phyloP scores from a whole-genome alignment of 2,329 filamentous ascomycete species.

The Chrysosporium keratinophilum region DNA sequence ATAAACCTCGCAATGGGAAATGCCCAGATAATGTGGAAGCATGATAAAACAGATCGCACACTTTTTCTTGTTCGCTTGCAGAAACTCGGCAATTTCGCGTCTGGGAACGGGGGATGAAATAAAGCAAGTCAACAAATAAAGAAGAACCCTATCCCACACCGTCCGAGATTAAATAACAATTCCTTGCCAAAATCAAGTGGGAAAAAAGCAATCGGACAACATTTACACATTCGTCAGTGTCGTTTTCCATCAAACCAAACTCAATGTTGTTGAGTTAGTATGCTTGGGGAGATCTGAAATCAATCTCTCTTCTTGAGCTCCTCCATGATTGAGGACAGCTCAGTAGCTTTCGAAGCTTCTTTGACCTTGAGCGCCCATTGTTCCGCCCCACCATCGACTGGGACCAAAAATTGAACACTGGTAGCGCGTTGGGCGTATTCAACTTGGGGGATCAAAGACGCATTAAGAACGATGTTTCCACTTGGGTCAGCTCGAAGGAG shows the following conservation, averaged over 20 bases:
- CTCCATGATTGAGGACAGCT: constrained; percentile 35
- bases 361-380: constrained; percentile 65
- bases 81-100: not conserved
- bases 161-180: not conserved
- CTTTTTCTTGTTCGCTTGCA: too few species aligned
- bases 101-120: not conserved
- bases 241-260: not conserved
- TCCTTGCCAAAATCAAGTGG: not conserved
- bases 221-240: constrained; percentile 4
- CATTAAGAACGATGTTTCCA: constrained; percentile 65
- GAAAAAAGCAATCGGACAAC: not conserved
- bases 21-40: too few species aligned
- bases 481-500: constrained; percentile 65
- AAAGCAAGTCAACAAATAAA: not conserved
- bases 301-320: constrained; percentile 40
- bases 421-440: constrained; percentile 49
- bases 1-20: not conserved
- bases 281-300: not conserved
- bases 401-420: constrained; percentile 37
- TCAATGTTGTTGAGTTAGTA: not conserved
- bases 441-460: constrained; percentile 50
- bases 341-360: constrained; percentile 43
- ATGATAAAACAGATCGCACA: not conserved
- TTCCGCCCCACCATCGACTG: constrained; percentile 52
- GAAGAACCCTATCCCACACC: not conserved